Conservation (phyloP, 73 alveolate genomes). For the Paramecium octaurelia region DNA sequence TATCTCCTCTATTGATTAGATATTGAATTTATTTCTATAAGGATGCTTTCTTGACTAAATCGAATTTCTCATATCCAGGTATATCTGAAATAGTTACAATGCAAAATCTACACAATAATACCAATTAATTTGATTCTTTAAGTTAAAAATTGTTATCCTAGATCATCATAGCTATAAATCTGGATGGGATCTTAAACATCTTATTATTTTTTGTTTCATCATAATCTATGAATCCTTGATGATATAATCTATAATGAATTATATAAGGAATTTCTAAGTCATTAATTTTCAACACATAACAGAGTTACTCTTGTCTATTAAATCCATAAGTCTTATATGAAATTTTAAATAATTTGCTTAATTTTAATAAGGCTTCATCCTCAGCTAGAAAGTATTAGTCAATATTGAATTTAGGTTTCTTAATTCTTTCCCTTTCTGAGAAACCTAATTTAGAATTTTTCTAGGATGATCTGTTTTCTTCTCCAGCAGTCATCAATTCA, state of each 20-base stretch:
- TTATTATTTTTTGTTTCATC: not conserved
- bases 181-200: not conserved
- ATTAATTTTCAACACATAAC: conserved; percentile 20
- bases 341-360: not conserved
- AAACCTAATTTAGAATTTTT: not conserved
- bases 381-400: conserved; percentile 21
- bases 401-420: not conserved
- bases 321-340: not conserved
- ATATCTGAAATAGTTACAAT: conserved; percentile 9
- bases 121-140: not conserved
- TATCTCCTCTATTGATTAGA: conserved; percentile 19
- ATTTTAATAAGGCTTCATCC: conserved; percentile 32
- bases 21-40: not conserved
- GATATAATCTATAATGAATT: conserved; percentile 24
- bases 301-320: not conserved
- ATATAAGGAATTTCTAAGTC: conserved; percentile 4
- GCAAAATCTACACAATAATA: conserved; percentile 34
- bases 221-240: conserved; percentile 34
- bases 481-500: not conserved
- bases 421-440: not conserved
- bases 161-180: conserved; percentile 34
- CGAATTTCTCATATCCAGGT: conserved; percentile 49
- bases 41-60: not conserved
- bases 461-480: not conserved
- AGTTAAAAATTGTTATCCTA: conserved; percentile 1